A percentile compares a stretch with the other conserved stretches of the same genome.
Conservation (phyloP, 352 stramenopile species). For the Globisporangium iwayamae region DNA sequence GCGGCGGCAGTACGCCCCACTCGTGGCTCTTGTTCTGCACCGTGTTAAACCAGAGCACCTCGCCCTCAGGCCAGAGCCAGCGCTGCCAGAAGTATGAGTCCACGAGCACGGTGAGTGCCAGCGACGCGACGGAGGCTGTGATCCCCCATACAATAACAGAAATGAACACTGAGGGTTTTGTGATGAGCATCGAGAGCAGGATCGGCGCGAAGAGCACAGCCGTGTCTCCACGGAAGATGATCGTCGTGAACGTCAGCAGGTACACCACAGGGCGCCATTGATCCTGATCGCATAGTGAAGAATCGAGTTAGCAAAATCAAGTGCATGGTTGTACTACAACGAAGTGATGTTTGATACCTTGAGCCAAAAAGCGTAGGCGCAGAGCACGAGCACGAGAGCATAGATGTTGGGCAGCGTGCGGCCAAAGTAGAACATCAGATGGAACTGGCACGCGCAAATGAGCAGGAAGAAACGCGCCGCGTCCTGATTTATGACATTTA, state of each 20-base stretch:
- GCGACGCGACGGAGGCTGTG: conserved; percentile 50
- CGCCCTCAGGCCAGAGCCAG: conserved; percentile 97
- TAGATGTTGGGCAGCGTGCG: conserved; percentile 98
- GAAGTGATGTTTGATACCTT: conserved; percentile 19
- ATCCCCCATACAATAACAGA: conserved; percentile 83
- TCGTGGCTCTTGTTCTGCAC: conserved; percentile 96
- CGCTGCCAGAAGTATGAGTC: conserved; percentile 94
- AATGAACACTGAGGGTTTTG: conserved; percentile 59
- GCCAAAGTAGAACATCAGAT: conserved; percentile 97
- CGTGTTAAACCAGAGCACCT: conserved; percentile 97
- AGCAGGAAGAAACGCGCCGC: conserved; percentile 77
- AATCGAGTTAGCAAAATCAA: neutral
- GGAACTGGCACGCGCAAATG: conserved; percentile 93
- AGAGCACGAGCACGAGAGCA: conserved; percentile 84
- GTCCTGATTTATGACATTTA: conserved; percentile 21
- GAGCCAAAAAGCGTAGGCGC: conserved; percentile 61
- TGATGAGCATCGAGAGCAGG: conserved; percentile 89
- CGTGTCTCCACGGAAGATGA: conserved; percentile 97
- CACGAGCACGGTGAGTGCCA: conserved; percentile 85
- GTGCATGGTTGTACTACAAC: neutral
- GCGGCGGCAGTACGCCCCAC: conserved; percentile 93
- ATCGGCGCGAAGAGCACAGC: conserved; percentile 94
- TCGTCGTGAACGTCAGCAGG: conserved; percentile 89
- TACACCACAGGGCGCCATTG: conserved; percentile 52
- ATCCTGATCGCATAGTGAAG: conserved; percentile 17